Evolutionary conservation across 2,329 filamentous ascomycete species (phyloP).

Genomic region (Ophiostoma australiae): DNA sequence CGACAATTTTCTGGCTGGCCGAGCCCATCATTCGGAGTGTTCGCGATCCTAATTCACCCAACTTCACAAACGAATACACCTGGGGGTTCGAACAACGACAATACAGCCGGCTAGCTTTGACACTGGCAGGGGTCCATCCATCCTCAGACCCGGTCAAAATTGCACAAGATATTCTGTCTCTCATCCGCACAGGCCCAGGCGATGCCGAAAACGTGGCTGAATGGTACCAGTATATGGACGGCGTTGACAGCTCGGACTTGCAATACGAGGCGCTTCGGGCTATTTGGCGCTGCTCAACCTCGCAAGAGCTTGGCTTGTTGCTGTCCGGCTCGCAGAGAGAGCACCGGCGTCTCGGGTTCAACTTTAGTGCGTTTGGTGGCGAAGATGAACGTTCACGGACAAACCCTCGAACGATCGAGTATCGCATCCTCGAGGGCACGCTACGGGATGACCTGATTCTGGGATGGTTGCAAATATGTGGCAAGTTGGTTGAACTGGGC

Average conservation of each 20-base stretch:
- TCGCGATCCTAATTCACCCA: conserved; percentile 37
- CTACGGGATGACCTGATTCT: conserved; percentile 32
- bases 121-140: conserved; percentile 17
- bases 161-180: conserved; percentile 19
- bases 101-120: conserved; percentile 34
- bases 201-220: conserved; percentile 24
- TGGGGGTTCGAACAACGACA: conserved; percentile 36
- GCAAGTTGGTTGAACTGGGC: conserved; percentile 33
- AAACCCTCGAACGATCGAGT: conserved; percentile 38
- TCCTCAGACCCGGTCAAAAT: conserved; percentile 15
- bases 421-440: conserved; percentile 39
- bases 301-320: conserved; percentile 35
- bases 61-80: conserved; percentile 37
- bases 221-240: conserved; percentile 27
- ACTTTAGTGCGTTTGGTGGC: conserved; percentile 39
- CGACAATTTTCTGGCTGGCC: conserved; percentile 36
- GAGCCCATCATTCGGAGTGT: conserved; percentile 37
- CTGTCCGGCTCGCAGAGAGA: conserved; percentile 35
- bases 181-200: conserved; percentile 8
- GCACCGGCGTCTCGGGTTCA: conserved; percentile 39
- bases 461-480: conserved; percentile 37
- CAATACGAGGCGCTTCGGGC: conserved; percentile 30
- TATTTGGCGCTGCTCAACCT: conserved; percentile 33
- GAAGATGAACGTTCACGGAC: conserved; percentile 36
- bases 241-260: conserved; percentile 21